These are phyloP conservation scores for Chrysochromulina parva DNA, from an alignment of 78 protist genomes.

Conservation along the genomic window DNA sequence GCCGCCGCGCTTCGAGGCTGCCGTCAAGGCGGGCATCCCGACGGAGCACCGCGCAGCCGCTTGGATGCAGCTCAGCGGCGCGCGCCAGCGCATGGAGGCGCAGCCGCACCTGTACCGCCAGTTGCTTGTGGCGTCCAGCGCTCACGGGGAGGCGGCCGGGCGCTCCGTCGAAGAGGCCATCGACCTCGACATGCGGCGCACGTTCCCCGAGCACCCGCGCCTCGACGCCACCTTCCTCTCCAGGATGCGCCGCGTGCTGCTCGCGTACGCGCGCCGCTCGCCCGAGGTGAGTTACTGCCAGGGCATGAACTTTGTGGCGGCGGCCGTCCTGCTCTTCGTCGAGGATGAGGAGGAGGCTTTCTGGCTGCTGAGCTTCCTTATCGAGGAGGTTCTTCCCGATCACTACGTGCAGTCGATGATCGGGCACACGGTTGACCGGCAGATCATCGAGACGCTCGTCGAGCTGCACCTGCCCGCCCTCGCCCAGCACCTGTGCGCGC, in stretches of 20 bases:
- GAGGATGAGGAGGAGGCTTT: neutral
- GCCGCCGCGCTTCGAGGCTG: no score
- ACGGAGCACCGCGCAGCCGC: no score
- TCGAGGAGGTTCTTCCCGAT: neutral
- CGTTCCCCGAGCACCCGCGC: neutral
- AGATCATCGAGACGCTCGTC: neutral
- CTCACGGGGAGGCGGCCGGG: no score
- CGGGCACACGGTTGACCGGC: neutral
- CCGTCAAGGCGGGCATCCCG: no score
- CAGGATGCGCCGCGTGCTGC: neutral
- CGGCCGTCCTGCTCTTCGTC: neutral
- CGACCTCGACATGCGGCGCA: neutral
- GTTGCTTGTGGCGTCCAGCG: no score
- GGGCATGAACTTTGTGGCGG: conserved; percentile 32
- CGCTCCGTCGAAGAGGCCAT: neutral
- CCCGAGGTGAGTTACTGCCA: conserved; percentile 11
- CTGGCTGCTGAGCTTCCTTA: neutral
- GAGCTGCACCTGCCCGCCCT: neutral
- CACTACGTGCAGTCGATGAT: neutral
- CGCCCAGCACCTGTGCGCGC: no score
- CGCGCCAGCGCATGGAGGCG: no score
- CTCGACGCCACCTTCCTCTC: neutral
- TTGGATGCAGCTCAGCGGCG: no score
- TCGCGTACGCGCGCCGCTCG: neutral
- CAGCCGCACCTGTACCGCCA: no score